Evolutionary conservation across 306 rosid species (phyloP), one percentile per base, ranked within the genome.

Genomic region (Cicer bijugum): DNA sequence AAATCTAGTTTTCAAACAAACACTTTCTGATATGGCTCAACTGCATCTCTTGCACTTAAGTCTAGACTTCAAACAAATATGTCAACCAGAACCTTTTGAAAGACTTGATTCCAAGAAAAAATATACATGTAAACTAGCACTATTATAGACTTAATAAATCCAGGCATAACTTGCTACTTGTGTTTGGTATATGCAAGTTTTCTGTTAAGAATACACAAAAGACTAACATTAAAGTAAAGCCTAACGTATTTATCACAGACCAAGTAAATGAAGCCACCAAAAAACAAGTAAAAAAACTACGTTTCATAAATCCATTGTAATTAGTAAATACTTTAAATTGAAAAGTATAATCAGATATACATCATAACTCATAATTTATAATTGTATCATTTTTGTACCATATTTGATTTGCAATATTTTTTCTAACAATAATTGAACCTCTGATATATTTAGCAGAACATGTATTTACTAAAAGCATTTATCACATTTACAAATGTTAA

Each of bases 401-500:
- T 19, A 39, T 37, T 51, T 40, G 17, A 75, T 42, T 19, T 2
- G 8, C 39, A 65, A 67, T 46, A 47, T 39, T 75, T 65, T 47
- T 20, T 17, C 19, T 17, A 65, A 65, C 53, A 35, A 61, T 11
- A 43, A 20, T 10, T 33, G 43, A 69, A 69, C 37, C 56, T 66
- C 23, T 12, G 35, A 28, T 33, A 42, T 52, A 58, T n/a, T 42
- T 40, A 58, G 53, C 45, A 37, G 19, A 75, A 38, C 9, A 12
- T 17, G 33, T 42, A 43, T 43, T 62, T 39, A 50, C 7, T 19
- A 44, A 57, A 55, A 59, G 45, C 23, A 74, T 50, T 52, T 11
- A 68, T 11, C 23, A 68, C 8, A 58, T 58, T 67, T 72, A 72
- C 38, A 46, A 46, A 66, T 73, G 17, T 11, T 12, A 73, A 39